A percentile compares a stretch with the other conserved stretches of the same genome.
Conservation (phyloP, 1,139 yeast species). For the Scheffersomyces parashehatae region DNA sequence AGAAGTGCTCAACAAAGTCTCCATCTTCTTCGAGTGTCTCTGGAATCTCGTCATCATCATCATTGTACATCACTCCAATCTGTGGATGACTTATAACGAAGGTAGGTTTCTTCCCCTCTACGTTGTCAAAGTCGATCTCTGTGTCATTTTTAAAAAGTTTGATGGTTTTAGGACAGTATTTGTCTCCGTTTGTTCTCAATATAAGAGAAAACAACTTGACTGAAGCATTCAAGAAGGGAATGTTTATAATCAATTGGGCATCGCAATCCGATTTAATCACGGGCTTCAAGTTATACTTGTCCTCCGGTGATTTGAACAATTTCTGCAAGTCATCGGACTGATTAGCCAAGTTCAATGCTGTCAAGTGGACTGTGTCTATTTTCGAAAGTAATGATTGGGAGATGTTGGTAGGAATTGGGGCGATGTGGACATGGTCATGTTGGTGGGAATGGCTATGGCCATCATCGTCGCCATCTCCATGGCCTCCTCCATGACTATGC, state of each 20-base stretch:
- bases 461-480: slow-evolving; percentile 11
- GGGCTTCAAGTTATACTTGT: slow-evolving; percentile 45
- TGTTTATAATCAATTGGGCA: slow-evolving; percentile 69
- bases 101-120: slow-evolving; percentile 50
- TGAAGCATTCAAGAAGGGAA: slow-evolving; percentile 72
- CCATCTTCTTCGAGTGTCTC: slow-evolving; percentile 32
- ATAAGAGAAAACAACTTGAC: slow-evolving; percentile 76
- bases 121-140: slow-evolving; percentile 70
- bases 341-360: slow-evolving; percentile 65
- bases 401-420: slow-evolving; percentile 73
- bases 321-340: slow-evolving; percentile 50
- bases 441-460: slow-evolving; percentile 20
- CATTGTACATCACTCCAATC: slow-evolving; percentile 45
- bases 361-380: slow-evolving; percentile 61
- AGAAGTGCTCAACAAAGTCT: slow-evolving; percentile 78
- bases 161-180: slow-evolving; percentile 67
- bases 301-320: slow-evolving; percentile 48
- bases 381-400: slow-evolving; percentile 67
- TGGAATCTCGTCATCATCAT: slow-evolving; percentile 37
- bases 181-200: slow-evolving; percentile 63
- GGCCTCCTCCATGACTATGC: slow-evolving; percentile 19
- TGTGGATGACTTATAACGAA: slow-evolving; percentile 65
- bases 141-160: slow-evolving; percentile 72
- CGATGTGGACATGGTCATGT: slow-evolving; percentile 34
- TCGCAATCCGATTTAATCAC: slow-evolving; percentile 77